Conservation (phyloP, 2,329 filamentous ascomycete genomes). For the Orbilia quercus region DNA sequence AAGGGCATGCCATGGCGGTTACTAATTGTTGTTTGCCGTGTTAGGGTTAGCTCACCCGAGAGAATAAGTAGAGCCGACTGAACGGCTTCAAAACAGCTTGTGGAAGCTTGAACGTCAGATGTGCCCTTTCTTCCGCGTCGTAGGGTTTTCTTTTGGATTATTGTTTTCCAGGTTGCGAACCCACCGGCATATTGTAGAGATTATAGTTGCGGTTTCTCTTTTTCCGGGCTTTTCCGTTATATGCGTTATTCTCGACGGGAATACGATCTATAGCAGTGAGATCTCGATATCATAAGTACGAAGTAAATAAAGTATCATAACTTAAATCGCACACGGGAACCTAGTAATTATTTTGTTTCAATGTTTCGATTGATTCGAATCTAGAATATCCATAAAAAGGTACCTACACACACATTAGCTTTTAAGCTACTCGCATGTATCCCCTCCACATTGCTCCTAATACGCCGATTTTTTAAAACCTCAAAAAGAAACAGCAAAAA, state of each 20-base stretch:
- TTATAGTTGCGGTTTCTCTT: too few relatives aligned
- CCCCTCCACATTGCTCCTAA: background rate
- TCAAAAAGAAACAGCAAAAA: slow-evolving; percentile 4
- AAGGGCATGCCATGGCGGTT: slow-evolving; percentile 37
- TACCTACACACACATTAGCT: slow-evolving; percentile 15
- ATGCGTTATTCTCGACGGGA: too few relatives aligned
- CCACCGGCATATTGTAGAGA: too few relatives aligned
- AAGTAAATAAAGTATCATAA: too few relatives aligned
- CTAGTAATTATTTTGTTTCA: too few relatives aligned
- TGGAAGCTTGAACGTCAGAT: slow-evolving; percentile 25
- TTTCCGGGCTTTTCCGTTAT: too few relatives aligned
- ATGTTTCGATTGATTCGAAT: background rate
- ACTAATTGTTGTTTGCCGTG: slow-evolving; percentile 7
- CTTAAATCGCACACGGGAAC: too few relatives aligned
- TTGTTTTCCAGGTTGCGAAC: background rate
- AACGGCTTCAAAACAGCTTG: slow-evolving; percentile 28
- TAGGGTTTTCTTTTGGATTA: slow-evolving; percentile 19
- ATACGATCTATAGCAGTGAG: too few relatives aligned
- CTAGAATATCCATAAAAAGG: slow-evolving; percentile 4
- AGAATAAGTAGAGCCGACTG: slow-evolving; percentile 17
- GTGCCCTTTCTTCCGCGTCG: slow-evolving; percentile 22
- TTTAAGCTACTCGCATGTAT: background rate
- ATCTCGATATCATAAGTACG: too few relatives aligned
- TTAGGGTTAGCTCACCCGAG: slow-evolving; percentile 29
- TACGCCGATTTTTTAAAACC: slow-evolving; percentile 2